These are phyloP conservation scores for Cryptosporidium viatorum DNA, from an alignment of 169 alveolate species.

Conservation along the genomic window DNA sequence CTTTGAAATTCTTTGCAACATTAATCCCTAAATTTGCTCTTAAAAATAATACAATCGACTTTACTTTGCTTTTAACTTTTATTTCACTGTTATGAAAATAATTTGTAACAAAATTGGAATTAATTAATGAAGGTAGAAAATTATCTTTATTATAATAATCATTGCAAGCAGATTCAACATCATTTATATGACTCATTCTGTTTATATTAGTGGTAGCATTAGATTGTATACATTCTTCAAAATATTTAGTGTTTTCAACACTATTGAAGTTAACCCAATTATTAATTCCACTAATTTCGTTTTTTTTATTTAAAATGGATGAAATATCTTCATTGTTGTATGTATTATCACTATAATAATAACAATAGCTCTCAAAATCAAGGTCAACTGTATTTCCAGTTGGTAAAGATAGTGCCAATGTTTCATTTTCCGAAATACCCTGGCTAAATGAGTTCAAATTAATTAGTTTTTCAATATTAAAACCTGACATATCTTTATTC, in stretches of 20 bases:
- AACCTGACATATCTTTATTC: slow-evolving; percentile 74
- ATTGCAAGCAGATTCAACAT: neutral
- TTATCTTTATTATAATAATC: slow-evolving; percentile 13
- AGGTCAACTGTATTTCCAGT: slow-evolving; percentile 68
- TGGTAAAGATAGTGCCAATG: slow-evolving; percentile 51
- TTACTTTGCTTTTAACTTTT: slow-evolving; percentile 34
- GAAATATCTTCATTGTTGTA: slow-evolving; percentile 22
- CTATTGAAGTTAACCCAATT: slow-evolving; percentile 9
- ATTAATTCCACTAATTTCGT: slow-evolving; percentile 10
- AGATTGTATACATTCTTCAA: slow-evolving; percentile 12
- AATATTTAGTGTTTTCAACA: neutral
- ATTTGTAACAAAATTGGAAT: neutral
- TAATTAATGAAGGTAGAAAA: slow-evolving; percentile 30
- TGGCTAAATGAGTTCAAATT: slow-evolving; percentile 49
- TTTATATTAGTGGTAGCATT: neutral
- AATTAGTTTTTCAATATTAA: slow-evolving; percentile 69
- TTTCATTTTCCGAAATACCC: slow-evolving; percentile 31
- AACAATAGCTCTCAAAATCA: slow-evolving; percentile 66
- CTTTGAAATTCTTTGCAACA: slow-evolving; percentile 49
- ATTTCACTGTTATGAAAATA: neutral
- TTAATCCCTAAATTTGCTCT: slow-evolving; percentile 61
- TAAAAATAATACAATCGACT: slow-evolving; percentile 69
- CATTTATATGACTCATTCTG: neutral
- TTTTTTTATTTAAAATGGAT: slow-evolving; percentile 4
- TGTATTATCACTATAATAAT: slow-evolving; percentile 39